Evolutionary conservation across 176 grass and related monocot species (phyloP).

Genomic region (Zoysia japonica): DNA sequence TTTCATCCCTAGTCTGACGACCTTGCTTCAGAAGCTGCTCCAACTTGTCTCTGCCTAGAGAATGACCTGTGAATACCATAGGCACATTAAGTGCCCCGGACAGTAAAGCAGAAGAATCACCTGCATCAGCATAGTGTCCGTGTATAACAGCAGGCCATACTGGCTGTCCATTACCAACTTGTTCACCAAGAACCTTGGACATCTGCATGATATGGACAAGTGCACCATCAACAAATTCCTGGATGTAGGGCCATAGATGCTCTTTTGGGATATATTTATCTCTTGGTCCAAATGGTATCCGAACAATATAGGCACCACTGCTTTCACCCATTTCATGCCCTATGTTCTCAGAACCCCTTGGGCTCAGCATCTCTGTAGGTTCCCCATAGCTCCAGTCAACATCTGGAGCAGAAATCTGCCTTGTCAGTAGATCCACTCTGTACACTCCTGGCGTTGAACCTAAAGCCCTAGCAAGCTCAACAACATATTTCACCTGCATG

Average conservation of each 20-base stretch:
- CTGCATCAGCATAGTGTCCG: constrained; percentile 88
- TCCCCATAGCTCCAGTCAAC: constrained; percentile 83
- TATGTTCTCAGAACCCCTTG: constrained; percentile 50
- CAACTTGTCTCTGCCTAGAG: constrained; percentile 83
- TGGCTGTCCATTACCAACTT: constrained; percentile 63
- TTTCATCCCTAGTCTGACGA: constrained; percentile 71
- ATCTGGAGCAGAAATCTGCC: constrained; percentile 66
- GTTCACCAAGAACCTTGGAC: constrained; percentile 79
- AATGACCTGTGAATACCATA: constrained; percentile 90
- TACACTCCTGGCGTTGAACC: constrained; percentile 79
- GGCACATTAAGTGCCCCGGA: constrained; percentile 86
- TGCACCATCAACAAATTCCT: constrained; percentile 90
- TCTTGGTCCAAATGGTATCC: constrained; percentile 84
- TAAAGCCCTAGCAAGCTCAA: constrained; percentile 78
- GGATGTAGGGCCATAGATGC: constrained; percentile 76
- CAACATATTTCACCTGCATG: constrained; percentile 83
- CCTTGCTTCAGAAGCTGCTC: constrained; percentile 89
- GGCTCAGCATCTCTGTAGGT: constrained; percentile 73
- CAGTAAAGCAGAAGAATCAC: constrained; percentile 80
- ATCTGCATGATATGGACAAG: constrained; percentile 73
- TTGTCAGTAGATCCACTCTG: constrained; percentile 71
- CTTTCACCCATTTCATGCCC: constrained; percentile 62
- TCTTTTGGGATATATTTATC: constrained; percentile 83
- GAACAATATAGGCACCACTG: constrained; percentile 77
- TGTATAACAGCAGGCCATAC: constrained; percentile 85